Percentiles rank a stretch among this genome's conserved stretches.
Evolutionary conservation across 108 stramenopile species (phyloP).

Genomic region (Phaeodactylum tricornutum): DNA sequence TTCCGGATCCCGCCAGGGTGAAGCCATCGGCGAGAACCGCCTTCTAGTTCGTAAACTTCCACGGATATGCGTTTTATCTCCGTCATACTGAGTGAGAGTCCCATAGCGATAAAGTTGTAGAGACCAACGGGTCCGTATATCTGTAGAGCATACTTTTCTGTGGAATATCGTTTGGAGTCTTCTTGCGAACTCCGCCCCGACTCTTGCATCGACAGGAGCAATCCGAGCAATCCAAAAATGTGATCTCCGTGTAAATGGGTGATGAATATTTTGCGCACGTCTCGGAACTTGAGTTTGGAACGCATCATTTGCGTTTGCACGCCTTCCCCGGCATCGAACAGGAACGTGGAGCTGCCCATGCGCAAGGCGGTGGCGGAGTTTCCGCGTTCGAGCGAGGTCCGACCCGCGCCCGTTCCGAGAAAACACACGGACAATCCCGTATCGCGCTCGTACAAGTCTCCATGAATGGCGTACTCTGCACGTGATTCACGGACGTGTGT

Average conservation of each 20-base stretch:
- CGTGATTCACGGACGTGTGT: too few species aligned
- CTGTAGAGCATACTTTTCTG: constrained; percentile 11
- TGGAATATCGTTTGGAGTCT: not conserved
- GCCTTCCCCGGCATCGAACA: constrained; percentile 93
- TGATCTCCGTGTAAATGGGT: constrained; percentile 95
- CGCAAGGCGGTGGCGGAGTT: constrained; percentile 42
- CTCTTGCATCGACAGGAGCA: constrained; percentile 32
- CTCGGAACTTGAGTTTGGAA: constrained; percentile 7
- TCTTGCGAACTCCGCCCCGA: not conserved
- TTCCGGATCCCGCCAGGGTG: constrained; percentile 28
- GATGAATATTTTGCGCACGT: constrained; percentile 21
- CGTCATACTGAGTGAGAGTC: constrained; percentile 35
- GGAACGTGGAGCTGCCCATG: constrained; percentile 34
- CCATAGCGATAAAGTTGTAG: constrained; percentile 65
- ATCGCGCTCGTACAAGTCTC: too few species aligned
- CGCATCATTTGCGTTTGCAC: constrained; percentile 63
- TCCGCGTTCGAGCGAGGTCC: constrained; percentile 27
- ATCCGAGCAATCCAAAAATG: constrained; percentile 76
- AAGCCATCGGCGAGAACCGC: constrained; percentile 33
- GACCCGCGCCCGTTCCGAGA: constrained; percentile 65
- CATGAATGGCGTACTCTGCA: too few species aligned
- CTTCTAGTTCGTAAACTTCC: constrained; percentile 56
- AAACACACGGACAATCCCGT: constrained; percentile 52
- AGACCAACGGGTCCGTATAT: constrained; percentile 75
- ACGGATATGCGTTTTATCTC: constrained; percentile 40